phyloP scores from a whole-genome alignment of 331 rosid species.

The Acacia concinna region DNA sequence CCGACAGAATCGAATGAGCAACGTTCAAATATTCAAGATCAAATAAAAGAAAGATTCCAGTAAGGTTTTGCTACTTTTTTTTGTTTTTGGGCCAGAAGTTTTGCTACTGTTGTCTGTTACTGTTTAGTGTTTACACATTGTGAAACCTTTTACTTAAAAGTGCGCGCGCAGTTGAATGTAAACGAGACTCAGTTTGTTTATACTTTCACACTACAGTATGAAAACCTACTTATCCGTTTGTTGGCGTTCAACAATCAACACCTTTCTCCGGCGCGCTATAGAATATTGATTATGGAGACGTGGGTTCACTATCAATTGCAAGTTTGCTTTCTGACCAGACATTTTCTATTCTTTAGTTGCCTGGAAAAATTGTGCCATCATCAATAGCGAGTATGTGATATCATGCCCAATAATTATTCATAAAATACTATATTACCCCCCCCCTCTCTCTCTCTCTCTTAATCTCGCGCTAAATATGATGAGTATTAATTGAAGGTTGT shows the following conservation, averaged over 20 bases:
- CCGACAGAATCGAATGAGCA: neutral
- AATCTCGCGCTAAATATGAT: too few relatives aligned
- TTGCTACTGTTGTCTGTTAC: too few relatives aligned
- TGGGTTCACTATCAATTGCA: neutral
- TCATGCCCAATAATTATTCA: neutral
- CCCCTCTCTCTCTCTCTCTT: too few relatives aligned
- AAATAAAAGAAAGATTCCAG: neutral
- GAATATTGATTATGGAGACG: neutral
- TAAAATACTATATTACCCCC: neutral
- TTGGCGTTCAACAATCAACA: neutral
- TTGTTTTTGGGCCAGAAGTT: too few relatives aligned
- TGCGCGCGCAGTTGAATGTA: neutral
- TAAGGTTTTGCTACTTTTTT: too few relatives aligned
- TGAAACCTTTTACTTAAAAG: neutral
- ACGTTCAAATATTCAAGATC: neutral
- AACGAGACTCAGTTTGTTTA: neutral
- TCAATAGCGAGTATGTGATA: constrained; percentile 35
- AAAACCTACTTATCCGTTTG: neutral
- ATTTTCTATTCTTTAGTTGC: constrained; percentile 16
- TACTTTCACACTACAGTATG: neutral
- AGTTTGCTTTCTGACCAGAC: neutral
- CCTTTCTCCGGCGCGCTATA: neutral
- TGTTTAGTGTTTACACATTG: neutral
- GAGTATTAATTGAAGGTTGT: too few relatives aligned
- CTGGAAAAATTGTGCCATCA: constrained; percentile 13